phyloP scores from a whole-genome alignment of 2,329 filamentous ascomycete species.

The Cladosporium sphaerospermum region DNA sequence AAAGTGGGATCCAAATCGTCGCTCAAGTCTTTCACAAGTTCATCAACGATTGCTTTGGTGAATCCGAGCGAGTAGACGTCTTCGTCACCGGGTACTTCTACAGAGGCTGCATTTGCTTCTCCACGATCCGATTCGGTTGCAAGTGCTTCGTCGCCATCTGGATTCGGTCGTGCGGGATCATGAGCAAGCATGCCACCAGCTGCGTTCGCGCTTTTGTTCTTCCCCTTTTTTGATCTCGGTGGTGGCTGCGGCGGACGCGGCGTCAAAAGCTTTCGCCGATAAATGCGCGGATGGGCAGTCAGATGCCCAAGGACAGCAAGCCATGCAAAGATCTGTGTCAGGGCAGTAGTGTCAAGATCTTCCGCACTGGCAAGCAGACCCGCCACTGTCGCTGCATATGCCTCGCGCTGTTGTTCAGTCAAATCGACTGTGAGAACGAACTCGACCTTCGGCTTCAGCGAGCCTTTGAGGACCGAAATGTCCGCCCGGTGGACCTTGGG shows the following conservation, averaged over 20 bases:
- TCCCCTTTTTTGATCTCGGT: not conserved
- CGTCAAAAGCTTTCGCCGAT: constrained; percentile 44
- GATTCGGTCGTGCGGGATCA: not conserved
- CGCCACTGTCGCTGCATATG: constrained; percentile 54
- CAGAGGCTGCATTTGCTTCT: constrained; percentile 10
- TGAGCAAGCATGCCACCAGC: not conserved
- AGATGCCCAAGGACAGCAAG: constrained; percentile 51
- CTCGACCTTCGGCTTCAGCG: constrained; percentile 70
- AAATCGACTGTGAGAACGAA: constrained; percentile 72
- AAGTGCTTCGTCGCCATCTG: constrained; percentile 5
- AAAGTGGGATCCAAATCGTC: constrained; percentile 42
- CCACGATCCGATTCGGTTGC: constrained; percentile 11
- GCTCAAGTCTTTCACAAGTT: constrained; percentile 28
- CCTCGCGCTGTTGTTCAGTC: constrained; percentile 55
- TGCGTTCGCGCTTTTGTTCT: not conserved
- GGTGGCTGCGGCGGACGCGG: constrained; percentile 20
- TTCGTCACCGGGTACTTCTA: constrained; percentile 25
- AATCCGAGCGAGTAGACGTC: constrained; percentile 31
- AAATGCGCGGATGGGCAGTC: constrained; percentile 48
- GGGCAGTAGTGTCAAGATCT: constrained; percentile 31
- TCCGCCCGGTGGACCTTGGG: constrained; percentile 75
- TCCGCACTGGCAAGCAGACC: constrained; percentile 31
- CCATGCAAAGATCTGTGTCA: constrained; percentile 49
- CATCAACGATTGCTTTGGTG: constrained; percentile 30
- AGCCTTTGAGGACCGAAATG: constrained; percentile 58